Evolutionary conservation across 768 basidiomycete species (phyloP).

Genomic region (Cystobasidium onofrii): DNA sequence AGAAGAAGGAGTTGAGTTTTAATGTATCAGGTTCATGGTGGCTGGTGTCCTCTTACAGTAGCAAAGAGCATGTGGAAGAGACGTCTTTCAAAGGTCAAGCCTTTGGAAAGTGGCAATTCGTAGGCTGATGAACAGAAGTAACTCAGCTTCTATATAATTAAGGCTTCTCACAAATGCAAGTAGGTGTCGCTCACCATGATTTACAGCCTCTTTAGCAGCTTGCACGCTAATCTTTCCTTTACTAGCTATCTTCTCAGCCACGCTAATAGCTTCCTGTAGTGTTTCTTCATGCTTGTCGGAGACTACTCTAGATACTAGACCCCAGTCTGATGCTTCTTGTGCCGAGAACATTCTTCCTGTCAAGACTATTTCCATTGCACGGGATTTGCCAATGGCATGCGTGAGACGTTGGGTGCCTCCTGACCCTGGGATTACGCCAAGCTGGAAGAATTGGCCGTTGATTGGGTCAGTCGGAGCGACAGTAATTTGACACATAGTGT

Average conservation of each 20-base stretch:
- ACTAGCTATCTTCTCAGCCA: conserved; percentile 68
- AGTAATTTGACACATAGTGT: no score
- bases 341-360: conserved; percentile 77
- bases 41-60: conserved; percentile 56
- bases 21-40: no score
- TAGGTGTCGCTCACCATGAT: conserved; percentile 55
- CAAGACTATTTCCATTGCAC: conserved; percentile 86
- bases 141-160: not conserved
- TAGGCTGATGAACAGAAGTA: conserved; percentile 53
- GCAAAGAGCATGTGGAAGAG: conserved; percentile 88
- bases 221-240: conserved; percentile 75
- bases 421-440: conserved; percentile 88
- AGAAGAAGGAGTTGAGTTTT: no score
- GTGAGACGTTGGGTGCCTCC: conserved; percentile 89
- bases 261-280: conserved; percentile 72
- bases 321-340: conserved; percentile 75
- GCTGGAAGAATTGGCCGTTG: no score
- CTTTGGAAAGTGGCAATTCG: conserved; percentile 71
- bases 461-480: no score
- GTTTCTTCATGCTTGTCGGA: conserved; percentile 67
- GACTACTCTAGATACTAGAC: conserved; percentile 74
- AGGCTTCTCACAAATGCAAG: no score
- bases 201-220: conserved; percentile 86
- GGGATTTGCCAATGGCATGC: conserved; percentile 76
- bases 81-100: conserved; percentile 74